Percentiles rank a stretch among this genome's conserved stretches.
Evolutionary conservation across 768 basidiomycete species (phyloP).

Genomic region (Lenzites betulinus): DNA sequence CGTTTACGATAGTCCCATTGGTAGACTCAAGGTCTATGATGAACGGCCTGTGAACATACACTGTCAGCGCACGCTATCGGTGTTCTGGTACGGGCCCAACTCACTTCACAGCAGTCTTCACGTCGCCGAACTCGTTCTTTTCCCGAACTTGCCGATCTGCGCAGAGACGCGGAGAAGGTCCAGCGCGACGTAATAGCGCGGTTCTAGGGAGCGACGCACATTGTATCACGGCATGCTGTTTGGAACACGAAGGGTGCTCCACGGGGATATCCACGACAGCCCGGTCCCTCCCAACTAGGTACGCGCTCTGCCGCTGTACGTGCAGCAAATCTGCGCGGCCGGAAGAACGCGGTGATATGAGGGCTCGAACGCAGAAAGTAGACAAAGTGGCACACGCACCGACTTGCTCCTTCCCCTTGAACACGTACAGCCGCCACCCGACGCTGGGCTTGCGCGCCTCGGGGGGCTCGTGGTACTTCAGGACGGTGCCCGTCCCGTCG

Average conservation of each 20-base stretch:
- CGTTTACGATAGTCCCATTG: constrained; percentile 93
- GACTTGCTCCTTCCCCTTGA: constrained; percentile 91
- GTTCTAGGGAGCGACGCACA: constrained; percentile 48
- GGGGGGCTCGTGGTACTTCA: constrained; percentile 99
- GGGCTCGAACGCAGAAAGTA: not conserved
- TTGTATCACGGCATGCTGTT: constrained; percentile 97
- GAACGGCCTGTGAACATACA: constrained; percentile 66
- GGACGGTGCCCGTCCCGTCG: constrained; percentile 77
- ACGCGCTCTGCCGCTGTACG: constrained; percentile 92
- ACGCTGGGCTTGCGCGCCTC: constrained; percentile 91
- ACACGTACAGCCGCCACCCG: constrained; percentile 96
- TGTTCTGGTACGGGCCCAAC: constrained; percentile 32
- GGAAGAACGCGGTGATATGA: not conserved
- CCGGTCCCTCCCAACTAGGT: constrained; percentile 88
- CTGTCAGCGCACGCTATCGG: not conserved
- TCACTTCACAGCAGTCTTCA: constrained; percentile 82
- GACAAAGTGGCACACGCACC: constrained; percentile 54
- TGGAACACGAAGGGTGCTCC: constrained; percentile 97
- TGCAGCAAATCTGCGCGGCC: constrained; percentile 74
- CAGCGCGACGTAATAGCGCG: not conserved
- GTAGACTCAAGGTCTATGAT: constrained; percentile 99
- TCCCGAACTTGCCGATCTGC: constrained; percentile 81
- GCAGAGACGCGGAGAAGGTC: constrained; percentile 11
- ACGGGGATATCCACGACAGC: constrained; percentile 84
- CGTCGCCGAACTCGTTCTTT: constrained; percentile 83